A percentile compares a stretch with the other conserved stretches of the same genome.
Conservation (phyloP, 495 filamentous ascomycete genomes). For the Trichoderma gamsii region DNA sequence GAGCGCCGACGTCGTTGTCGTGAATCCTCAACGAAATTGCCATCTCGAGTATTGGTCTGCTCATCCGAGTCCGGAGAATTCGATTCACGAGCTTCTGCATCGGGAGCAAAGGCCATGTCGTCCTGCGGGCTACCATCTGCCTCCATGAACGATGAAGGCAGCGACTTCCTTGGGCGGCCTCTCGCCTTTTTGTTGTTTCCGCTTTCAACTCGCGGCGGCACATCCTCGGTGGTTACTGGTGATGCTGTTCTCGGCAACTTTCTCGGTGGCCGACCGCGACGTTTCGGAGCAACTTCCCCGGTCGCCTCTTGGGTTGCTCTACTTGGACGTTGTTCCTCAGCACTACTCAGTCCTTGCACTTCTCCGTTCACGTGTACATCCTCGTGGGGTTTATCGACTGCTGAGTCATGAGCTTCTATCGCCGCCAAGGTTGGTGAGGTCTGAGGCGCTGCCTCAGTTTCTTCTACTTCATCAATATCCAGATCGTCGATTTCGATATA, state of each 20-base stretch:
- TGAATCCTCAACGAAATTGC: neutral
- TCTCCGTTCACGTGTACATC: neutral
- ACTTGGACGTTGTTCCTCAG: neutral
- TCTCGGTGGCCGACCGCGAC: neutral
- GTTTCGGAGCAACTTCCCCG: neutral
- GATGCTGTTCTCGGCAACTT: neutral
- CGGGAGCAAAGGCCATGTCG: neutral
- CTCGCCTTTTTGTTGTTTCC: neutral
- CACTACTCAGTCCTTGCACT: neutral
- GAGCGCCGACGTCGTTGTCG: neutral
- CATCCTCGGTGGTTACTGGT: neutral
- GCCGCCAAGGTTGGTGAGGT: neutral
- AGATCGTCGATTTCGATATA: conserved; percentile 34
- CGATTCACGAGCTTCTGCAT: neutral
- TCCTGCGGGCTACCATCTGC: neutral
- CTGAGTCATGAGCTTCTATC: neutral
- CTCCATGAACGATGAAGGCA: neutral
- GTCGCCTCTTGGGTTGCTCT: neutral
- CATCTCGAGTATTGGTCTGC: neutral
- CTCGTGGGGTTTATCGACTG: neutral
- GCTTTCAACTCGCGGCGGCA: neutral
- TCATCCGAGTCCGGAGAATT: neutral
- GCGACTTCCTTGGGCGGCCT: neutral
- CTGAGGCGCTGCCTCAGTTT: neutral
- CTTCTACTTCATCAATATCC: conserved; percentile 12